A percentile compares a stretch with the other conserved stretches of the same genome.
phyloP scores from a whole-genome alignment of 2,329 filamentous ascomycete genomes.

The Ramularia collo-cygni region DNA sequence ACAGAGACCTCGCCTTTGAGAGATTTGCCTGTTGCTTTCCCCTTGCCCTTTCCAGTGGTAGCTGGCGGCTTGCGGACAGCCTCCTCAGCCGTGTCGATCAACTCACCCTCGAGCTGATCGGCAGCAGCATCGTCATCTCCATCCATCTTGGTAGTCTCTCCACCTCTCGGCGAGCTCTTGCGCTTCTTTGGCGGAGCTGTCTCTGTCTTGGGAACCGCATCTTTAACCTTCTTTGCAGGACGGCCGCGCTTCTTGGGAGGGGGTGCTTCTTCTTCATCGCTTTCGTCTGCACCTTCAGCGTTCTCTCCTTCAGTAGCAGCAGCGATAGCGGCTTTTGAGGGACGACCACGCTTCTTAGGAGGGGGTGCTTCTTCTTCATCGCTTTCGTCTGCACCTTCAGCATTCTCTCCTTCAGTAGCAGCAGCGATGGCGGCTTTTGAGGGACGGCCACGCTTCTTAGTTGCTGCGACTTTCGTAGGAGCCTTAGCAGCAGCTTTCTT shows the following conservation, averaged over 20 bases:
- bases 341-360: slow-evolving; percentile 24
- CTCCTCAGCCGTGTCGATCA: slow-evolving; percentile 17
- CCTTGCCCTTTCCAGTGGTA: slow-evolving; percentile 13
- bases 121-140: slow-evolving; percentile 24
- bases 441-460: slow-evolving; percentile 18
- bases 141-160: slow-evolving; percentile 26
- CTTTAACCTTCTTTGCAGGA: slow-evolving; percentile 9
- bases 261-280: slow-evolving; percentile 17
- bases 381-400: slow-evolving; percentile 5
- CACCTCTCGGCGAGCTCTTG: slow-evolving; percentile 23
- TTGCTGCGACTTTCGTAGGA: slow-evolving; percentile 1
- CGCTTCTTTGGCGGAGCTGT: slow-evolving; percentile 22
- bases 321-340: slow-evolving; percentile 18
- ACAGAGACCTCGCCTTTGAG: neutral
- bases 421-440: slow-evolving; percentile 9
- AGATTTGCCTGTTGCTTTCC: slow-evolving; percentile 5
- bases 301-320: slow-evolving; percentile 17
- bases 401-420: slow-evolving; percentile 1
- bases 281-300: slow-evolving; percentile 18
- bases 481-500: slow-evolving; percentile 3
- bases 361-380: slow-evolving; percentile 7
- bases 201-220: slow-evolving; percentile 15
- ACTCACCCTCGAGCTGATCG: slow-evolving; percentile 26
- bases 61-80: slow-evolving; percentile 6
- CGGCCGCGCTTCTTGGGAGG: slow-evolving; percentile 26